Evolutionary conservation across 345 rosid genomes (phyloP).

Genomic region (Pugionium cornutum): DNA sequence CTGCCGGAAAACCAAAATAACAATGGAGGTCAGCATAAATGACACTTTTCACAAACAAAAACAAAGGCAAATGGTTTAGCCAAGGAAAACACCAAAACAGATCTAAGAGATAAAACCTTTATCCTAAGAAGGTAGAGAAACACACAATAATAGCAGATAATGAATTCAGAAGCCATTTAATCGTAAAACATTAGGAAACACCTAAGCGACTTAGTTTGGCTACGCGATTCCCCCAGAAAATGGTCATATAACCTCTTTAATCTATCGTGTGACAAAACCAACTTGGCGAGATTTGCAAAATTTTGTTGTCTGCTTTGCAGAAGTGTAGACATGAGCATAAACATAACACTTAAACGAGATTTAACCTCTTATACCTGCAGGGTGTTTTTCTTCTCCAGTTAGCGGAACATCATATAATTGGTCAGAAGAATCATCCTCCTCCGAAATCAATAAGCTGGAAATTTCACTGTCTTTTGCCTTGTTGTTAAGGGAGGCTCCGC

Average conservation of each 20-base stretch:
- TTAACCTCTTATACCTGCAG: slow-evolving; percentile 56
- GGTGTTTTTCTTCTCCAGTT: slow-evolving; percentile 59
- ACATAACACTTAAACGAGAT: slow-evolving; percentile 9
- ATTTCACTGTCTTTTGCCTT: slow-evolving; percentile 61
- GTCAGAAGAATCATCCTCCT: slow-evolving; percentile 57
- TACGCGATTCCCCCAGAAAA: background rate
- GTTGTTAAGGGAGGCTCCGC: slow-evolving; percentile 51
- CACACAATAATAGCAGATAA: slow-evolving; percentile 9
- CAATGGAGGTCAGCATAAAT: slow-evolving; percentile 11
- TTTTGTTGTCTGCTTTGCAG: slow-evolving; percentile 4
- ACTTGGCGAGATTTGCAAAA: slow-evolving; percentile 14
- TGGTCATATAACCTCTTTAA: background rate
- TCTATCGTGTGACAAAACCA: slow-evolving; percentile 12
- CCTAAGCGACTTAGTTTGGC: slow-evolving; percentile 5
- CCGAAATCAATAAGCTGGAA: slow-evolving; percentile 46
- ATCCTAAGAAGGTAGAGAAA: slow-evolving; percentile 18
- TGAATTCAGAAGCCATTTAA: slow-evolving; percentile 4
- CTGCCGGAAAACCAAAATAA: slow-evolving; percentile 21
- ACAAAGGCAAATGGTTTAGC: background rate
- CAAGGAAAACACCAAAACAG: background rate
- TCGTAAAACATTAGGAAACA: slow-evolving; percentile 3
- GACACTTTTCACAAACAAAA: slow-evolving; percentile 19
- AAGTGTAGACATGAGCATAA: slow-evolving; percentile 11
- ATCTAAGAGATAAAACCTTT: slow-evolving; percentile 4
- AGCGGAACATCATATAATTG: slow-evolving; percentile 82